Percentiles rank a stretch among this genome's conserved stretches.
phyloP scores from a whole-genome alignment of 495 filamentous ascomycete genomes.

The Chaetomidium leptoderma region DNA sequence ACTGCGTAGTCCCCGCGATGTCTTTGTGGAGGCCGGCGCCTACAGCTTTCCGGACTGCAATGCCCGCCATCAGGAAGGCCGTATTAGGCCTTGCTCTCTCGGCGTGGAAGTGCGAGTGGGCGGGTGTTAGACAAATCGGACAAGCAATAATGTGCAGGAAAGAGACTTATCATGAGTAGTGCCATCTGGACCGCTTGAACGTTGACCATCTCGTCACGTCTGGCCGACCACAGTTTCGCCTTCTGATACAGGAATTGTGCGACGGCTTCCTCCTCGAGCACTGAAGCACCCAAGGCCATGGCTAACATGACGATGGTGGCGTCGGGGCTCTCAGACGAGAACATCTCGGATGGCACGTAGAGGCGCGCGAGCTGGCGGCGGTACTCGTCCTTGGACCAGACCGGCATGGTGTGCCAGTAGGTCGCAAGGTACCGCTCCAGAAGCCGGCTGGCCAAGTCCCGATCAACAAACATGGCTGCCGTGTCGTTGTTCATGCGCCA shows the following conservation, averaged over 20 bases:
- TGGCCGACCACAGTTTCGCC: slow-evolving; percentile 1
- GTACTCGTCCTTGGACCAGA: slow-evolving; percentile 9
- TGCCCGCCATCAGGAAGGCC: slow-evolving; percentile 6
- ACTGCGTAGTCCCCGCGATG: background rate
- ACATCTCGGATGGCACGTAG: slow-evolving; percentile 3
- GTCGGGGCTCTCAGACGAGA: slow-evolving; percentile 2
- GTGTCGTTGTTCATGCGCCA: slow-evolving; percentile 5
- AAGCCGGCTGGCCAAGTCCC: background rate
- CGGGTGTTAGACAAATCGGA: background rate
- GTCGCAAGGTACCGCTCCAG: slow-evolving; percentile 8
- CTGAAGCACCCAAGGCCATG: slow-evolving; percentile 6
- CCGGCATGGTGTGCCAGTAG: background rate
- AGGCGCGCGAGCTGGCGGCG: slow-evolving; percentile 4
- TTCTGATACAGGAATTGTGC: slow-evolving; percentile 1
- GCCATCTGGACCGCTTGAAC: slow-evolving; percentile 6
- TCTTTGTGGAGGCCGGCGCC: slow-evolving; percentile 9
- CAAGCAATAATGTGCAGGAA: background rate
- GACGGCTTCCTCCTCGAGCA: slow-evolving; percentile 5
- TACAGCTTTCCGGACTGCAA: slow-evolving; percentile 1
- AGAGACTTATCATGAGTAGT: slow-evolving; percentile 7
- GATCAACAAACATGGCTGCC: slow-evolving; percentile 1
- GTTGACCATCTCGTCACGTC: slow-evolving; percentile 6
- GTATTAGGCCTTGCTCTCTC: slow-evolving; percentile 5
- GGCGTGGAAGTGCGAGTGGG: slow-evolving; percentile 3
- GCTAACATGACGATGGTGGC: background rate